Percentiles rank a stretch among this genome's conserved stretches.
These are phyloP conservation scores for Zygosaccharomyces bisporus DNA, from an alignment of 805 yeast genomes.

Conservation along the genomic window DNA sequence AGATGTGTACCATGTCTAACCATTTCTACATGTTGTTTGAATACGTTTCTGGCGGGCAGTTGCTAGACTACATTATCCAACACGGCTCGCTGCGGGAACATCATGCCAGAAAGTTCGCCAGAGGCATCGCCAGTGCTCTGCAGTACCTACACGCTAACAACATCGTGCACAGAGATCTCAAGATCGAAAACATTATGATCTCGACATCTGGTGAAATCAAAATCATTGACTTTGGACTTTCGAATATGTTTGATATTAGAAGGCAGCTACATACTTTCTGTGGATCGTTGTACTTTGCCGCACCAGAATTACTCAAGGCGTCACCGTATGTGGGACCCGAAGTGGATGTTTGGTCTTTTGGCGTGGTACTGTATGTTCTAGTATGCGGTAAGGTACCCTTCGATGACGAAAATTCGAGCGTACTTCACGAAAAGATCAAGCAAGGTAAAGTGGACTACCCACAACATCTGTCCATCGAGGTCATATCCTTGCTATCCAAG, in stretches of 20 bases:
- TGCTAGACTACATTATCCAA: constrained; percentile 93
- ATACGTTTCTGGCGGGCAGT: constrained; percentile 94
- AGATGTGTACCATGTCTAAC: constrained; percentile 93
- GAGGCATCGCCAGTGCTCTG: constrained; percentile 90
- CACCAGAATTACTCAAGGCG: constrained; percentile 92
- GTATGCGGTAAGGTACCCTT: constrained; percentile 98
- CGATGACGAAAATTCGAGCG: constrained; percentile 90
- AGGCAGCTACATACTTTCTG: constrained; percentile 85
- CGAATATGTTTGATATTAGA: constrained; percentile 74
- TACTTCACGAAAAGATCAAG: constrained; percentile 89
- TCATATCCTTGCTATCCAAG: constrained; percentile 71
- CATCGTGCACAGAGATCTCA: constrained; percentile 94
- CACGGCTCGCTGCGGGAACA: constrained; percentile 93
- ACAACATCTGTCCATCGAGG: constrained; percentile 69
- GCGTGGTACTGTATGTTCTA: constrained; percentile 89
- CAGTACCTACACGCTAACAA: constrained; percentile 92
- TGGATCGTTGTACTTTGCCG: constrained; percentile 97
- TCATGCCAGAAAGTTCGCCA: constrained; percentile 89
- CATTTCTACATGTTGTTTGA: constrained; percentile 97
- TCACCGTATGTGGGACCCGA: constrained; percentile 94
- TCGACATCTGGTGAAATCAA: constrained; percentile 91
- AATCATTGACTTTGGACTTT: constrained; percentile 92
- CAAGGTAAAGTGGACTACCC: constrained; percentile 93
- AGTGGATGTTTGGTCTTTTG: constrained; percentile 97
- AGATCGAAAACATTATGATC: constrained; percentile 94